These are phyloP conservation scores for Ottelia alismoides DNA, from an alignment of 106 monocot species.

Conservation along the genomic window DNA sequence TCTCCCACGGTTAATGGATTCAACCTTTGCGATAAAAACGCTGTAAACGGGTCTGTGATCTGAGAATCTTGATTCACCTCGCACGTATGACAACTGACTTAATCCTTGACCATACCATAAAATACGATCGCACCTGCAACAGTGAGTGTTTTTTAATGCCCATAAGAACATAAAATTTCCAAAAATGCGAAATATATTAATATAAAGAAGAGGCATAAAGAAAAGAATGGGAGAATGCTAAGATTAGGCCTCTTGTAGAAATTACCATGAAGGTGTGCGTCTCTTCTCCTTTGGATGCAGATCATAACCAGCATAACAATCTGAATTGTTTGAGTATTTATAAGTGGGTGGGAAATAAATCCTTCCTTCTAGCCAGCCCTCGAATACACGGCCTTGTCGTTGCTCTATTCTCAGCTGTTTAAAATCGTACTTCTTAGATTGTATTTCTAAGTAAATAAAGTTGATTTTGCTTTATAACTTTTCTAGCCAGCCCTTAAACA, in stretches of 20 bases:
- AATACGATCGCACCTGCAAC: conserved; percentile 62
- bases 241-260: no score
- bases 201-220: not conserved
- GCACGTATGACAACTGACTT: conserved; percentile 43
- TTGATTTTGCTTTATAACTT: not conserved
- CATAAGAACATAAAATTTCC: no score
- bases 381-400: conserved; percentile 29
- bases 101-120: conserved; percentile 63
- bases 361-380: conserved; percentile 74
- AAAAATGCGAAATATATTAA: not conserved
- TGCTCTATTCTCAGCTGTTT: conserved; percentile 22
- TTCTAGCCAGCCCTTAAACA: no score
- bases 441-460: not conserved
- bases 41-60: conserved; percentile 66
- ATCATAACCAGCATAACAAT: conserved; percentile 47
- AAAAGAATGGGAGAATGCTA: not conserved
- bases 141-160: no score
- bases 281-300: conserved; percentile 30
- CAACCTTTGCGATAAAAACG: conserved; percentile 48
- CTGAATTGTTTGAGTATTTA: conserved; percentile 69
- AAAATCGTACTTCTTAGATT: not conserved
- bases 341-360: conserved; percentile 74
- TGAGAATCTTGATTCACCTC: conserved; percentile 56
- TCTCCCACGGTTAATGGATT: conserved; percentile 25
- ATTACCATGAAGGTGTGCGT: conserved; percentile 42